Conservation (phyloP, 2,329 filamentous ascomycete genomes). For the Ophiostoma tasmaniense region DNA sequence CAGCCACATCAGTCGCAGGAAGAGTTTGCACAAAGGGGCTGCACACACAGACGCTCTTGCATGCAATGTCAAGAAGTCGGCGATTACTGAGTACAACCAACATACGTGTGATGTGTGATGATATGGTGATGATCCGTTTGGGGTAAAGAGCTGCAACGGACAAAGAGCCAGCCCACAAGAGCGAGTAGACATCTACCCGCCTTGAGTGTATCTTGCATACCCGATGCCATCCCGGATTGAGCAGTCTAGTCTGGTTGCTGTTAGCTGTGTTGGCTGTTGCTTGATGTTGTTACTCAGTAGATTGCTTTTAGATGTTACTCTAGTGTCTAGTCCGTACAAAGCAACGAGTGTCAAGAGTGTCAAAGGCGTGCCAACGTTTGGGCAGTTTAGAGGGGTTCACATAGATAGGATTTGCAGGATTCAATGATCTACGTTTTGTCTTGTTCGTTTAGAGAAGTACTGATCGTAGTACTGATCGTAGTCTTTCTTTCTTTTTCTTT, state of each 20-base stretch:
- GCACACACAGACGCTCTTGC: neutral
- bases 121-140: neutral
- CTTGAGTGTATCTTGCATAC: constrained; percentile 1
- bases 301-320: neutral
- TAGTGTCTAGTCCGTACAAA: no score
- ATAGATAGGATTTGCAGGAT: no score
- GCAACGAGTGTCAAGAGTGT: no score
- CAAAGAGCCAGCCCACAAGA: neutral
- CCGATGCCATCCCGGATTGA: neutral
- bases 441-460: no score
- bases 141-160: neutral
- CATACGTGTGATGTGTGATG: neutral
- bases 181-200: neutral
- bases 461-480: no score
- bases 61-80: neutral
- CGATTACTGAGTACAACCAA: neutral
- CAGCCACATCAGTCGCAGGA: neutral
- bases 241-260: neutral
- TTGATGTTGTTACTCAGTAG: neutral
- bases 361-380: no score
- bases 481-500: no score
- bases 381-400: no score
- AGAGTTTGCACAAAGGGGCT: neutral
- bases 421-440: no score
- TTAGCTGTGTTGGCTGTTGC: neutral